Conservation (phyloP, 331 rosid genomes). For the Phaseolus coccineus region DNA sequence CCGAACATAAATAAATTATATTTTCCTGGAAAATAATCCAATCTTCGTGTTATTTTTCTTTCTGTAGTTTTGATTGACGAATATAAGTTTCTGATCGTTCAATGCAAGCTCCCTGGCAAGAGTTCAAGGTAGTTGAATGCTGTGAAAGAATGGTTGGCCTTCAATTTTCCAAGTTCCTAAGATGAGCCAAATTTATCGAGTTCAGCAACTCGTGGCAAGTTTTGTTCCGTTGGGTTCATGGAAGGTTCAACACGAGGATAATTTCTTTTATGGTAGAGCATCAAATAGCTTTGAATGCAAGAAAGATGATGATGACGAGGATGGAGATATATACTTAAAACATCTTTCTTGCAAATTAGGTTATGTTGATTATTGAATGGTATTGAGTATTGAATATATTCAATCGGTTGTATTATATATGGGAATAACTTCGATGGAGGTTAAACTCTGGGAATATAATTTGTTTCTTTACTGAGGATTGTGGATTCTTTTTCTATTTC, state of each 20-base stretch:
- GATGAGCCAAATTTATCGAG: slow-evolving; percentile 10
- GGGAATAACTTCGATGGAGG: slow-evolving; percentile 44
- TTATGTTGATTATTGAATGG: slow-evolving; percentile 36
- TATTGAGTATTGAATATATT: slow-evolving; percentile 36
- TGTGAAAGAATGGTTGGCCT: slow-evolving; percentile 30
- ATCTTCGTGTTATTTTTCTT: neutral
- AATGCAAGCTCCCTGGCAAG: slow-evolving; percentile 22
- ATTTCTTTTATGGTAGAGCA: slow-evolving; percentile 31
- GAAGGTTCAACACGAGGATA: slow-evolving; percentile 23
- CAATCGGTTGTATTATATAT: slow-evolving; percentile 30
- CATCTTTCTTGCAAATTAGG: slow-evolving; percentile 42
- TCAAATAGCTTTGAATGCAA: slow-evolving; percentile 44
- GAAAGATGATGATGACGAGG: slow-evolving; percentile 6
- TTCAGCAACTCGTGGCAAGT: slow-evolving; percentile 29
- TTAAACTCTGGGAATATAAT: slow-evolving; percentile 42
- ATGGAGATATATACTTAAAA: slow-evolving; percentile 37
- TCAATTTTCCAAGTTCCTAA: slow-evolving; percentile 1
- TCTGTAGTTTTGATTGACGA: slow-evolving; percentile 30
- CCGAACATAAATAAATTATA: neutral
- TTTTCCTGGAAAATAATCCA: slow-evolving; percentile 15
- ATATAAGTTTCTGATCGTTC: slow-evolving; percentile 16
- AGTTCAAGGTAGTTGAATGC: slow-evolving; percentile 17
- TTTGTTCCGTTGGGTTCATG: slow-evolving; percentile 22
- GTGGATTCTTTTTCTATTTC: slow-evolving; percentile 30
- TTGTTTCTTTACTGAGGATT: slow-evolving; percentile 37